Evolutionary conservation across 768 basidiomycete species (phyloP).

Genomic region (Leccinum aurantiacum): DNA sequence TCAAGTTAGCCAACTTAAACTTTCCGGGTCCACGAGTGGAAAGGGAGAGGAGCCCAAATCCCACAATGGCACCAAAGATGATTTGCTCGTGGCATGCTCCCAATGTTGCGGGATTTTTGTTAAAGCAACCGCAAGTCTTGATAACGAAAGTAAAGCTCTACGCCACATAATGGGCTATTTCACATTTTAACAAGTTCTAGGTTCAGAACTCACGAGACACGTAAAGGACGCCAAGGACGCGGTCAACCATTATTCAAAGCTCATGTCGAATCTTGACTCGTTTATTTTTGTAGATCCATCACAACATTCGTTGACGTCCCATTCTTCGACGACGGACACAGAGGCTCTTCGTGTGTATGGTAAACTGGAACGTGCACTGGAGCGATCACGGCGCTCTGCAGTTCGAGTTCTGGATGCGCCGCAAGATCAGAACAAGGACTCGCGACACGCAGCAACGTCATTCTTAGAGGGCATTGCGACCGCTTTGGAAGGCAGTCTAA

Average conservation of each 20-base stretch:
- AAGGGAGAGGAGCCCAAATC: not conserved
- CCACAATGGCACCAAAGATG: slow-evolving; percentile 6
- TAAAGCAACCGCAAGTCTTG: slow-evolving; percentile 42
- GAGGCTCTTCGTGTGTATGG: slow-evolving; percentile 37
- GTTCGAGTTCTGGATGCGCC: slow-evolving; percentile 46
- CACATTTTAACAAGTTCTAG: slow-evolving; percentile 4
- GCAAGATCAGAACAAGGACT: slow-evolving; percentile 10
- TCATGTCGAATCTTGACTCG: slow-evolving; percentile 15
- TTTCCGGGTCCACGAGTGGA: slow-evolving; percentile 13
- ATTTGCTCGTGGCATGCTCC: slow-evolving; percentile 37
- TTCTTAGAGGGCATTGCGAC: slow-evolving; percentile 40
- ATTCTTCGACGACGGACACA: slow-evolving; percentile 6
- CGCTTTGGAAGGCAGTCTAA: slow-evolving; percentile 32
- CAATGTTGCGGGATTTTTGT: slow-evolving; percentile 44
- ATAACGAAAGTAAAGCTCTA: slow-evolving; percentile 13
- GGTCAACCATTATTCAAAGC: slow-evolving; percentile 22
- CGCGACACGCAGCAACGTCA: slow-evolving; percentile 15
- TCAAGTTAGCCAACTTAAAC: slow-evolving; percentile 21
- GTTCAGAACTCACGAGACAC: slow-evolving; percentile 22
- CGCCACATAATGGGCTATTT: not conserved
- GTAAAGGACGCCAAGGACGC: slow-evolving; percentile 17
- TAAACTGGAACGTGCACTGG: slow-evolving; percentile 62
- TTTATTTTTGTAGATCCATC: slow-evolving; percentile 1
- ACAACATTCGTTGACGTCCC: not conserved
- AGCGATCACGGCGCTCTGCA: slow-evolving; percentile 53